Conservation (phyloP, 768 basidiomycete genomes). For the Termitomyces sp. region DNA sequence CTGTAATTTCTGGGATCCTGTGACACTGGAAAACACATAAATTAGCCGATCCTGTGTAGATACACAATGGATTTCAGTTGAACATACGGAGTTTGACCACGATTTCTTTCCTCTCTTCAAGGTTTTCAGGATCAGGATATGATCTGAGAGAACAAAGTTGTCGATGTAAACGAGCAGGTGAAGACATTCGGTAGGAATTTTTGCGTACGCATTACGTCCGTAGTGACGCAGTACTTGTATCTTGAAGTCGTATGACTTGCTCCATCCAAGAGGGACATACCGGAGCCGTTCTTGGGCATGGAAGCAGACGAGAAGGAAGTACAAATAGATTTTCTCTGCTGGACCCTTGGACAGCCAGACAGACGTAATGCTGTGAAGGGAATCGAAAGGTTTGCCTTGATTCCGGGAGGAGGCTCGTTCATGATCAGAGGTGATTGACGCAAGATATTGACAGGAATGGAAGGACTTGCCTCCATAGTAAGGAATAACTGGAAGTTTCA, state of each 20-base stretch:
- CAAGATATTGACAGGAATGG: slow-evolving; percentile 94
- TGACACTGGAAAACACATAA: slow-evolving; percentile 54
- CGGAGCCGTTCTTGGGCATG: slow-evolving; percentile 97
- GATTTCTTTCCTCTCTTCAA: slow-evolving; percentile 63
- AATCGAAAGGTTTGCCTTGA: slow-evolving; percentile 96
- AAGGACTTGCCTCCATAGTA: slow-evolving; percentile 95
- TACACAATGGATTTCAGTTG: neutral
- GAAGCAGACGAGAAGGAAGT: slow-evolving; percentile 99
- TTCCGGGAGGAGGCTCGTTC: slow-evolving; percentile 97
- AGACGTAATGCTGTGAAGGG: slow-evolving; percentile 70
- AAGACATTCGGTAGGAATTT: neutral
- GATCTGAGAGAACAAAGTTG: slow-evolving; percentile 43
- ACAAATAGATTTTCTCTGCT: slow-evolving; percentile 87
- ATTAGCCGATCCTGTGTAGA: neutral
- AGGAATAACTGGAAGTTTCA: slow-evolving; percentile 95
- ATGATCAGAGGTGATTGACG: slow-evolving; percentile 95
- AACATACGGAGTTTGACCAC: slow-evolving; percentile 86
- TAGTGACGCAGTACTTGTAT: too few species aligned
- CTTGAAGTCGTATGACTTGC: slow-evolving; percentile 98
- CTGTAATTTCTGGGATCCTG: slow-evolving; percentile 85
- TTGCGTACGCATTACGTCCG: slow-evolving; percentile 71
- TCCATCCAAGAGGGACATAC: slow-evolving; percentile 96
- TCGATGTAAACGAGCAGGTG: neutral
- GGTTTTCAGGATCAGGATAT: slow-evolving; percentile 68
- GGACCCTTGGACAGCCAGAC: slow-evolving; percentile 81